A percentile compares a stretch with the other conserved stretches of the same genome.
Conservation (phyloP, 2,329 filamentous ascomycete species). For the Aquanectria penicillioides region DNA sequence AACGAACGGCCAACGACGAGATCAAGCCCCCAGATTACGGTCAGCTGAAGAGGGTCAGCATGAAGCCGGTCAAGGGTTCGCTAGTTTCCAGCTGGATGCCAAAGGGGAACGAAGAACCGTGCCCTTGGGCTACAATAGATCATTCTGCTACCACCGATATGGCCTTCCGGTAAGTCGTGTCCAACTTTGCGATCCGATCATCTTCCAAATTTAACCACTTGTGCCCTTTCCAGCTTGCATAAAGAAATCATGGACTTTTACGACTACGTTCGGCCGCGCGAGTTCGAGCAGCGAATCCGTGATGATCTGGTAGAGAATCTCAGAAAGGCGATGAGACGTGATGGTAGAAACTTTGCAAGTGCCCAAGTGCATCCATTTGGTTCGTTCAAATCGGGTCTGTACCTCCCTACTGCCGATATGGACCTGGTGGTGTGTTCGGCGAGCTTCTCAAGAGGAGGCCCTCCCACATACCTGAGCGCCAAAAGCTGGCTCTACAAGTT, state of each 20-base stretch:
- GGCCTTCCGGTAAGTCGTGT: slow-evolving; percentile 65
- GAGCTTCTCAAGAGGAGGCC: slow-evolving; percentile 64
- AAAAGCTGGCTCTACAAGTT: slow-evolving; percentile 71
- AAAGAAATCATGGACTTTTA: slow-evolving; percentile 93
- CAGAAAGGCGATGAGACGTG: slow-evolving; percentile 64
- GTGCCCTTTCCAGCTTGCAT: slow-evolving; percentile 75
- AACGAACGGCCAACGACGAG: slow-evolving; percentile 78
- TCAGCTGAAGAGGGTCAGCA: slow-evolving; percentile 61
- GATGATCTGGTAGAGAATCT: slow-evolving; percentile 77
- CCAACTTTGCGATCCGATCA: not conserved
- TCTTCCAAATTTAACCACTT: too few species aligned
- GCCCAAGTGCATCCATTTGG: slow-evolving; percentile 82
- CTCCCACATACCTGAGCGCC: slow-evolving; percentile 57
- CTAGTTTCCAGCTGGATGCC: slow-evolving; percentile 64
- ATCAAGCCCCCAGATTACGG: slow-evolving; percentile 68
- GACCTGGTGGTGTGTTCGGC: slow-evolving; percentile 82
- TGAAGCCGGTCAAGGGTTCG: slow-evolving; percentile 59
- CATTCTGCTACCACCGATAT: slow-evolving; percentile 64
- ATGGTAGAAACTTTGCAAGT: slow-evolving; percentile 61
- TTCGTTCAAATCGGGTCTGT: slow-evolving; percentile 88
- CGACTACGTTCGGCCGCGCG: slow-evolving; percentile 79
- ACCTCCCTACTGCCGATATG: slow-evolving; percentile 83
- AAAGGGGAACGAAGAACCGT: slow-evolving; percentile 52
- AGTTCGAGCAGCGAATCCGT: slow-evolving; percentile 82
- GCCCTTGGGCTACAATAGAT: slow-evolving; percentile 72